Percentiles rank a stretch among this genome's conserved stretches.
Conservation (phyloP, 2,329 filamentous ascomycete species). For the Pyricularia sp. region DNA sequence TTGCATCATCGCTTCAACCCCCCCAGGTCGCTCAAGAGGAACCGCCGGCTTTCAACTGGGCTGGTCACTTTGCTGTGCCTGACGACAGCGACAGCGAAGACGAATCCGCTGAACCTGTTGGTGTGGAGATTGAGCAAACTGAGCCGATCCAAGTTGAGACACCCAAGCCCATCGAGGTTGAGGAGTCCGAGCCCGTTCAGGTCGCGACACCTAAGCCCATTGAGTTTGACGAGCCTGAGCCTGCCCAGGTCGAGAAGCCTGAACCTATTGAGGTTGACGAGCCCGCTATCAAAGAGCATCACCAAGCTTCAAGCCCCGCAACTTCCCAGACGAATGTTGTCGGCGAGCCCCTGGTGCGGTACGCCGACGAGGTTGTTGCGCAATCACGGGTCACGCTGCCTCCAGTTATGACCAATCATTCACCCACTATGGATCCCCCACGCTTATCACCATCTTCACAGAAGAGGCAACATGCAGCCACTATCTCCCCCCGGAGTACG, state of each 20-base stretch:
- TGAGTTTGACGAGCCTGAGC: neutral
- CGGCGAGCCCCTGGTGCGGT: neutral
- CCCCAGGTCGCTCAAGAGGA: neutral
- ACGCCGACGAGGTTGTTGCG: neutral
- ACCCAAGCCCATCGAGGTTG: neutral
- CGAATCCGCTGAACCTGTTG: neutral
- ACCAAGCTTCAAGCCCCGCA: neutral
- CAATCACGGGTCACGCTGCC: neutral
- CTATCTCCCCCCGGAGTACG: neutral
- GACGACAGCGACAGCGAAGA: neutral
- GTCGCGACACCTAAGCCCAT: neutral
- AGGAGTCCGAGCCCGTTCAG: no score
- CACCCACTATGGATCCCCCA: neutral
- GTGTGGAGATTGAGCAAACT: neutral
- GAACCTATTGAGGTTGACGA: neutral
- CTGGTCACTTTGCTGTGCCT: constrained; percentile 1
- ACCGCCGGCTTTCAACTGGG: neutral
- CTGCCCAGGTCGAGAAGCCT: no score
- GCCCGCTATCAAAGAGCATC: neutral
- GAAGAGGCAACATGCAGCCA: neutral
- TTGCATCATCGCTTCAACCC: neutral
- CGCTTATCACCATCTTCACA: neutral
- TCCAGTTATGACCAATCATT: neutral
- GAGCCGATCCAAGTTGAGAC: neutral
- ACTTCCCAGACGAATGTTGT: neutral